phyloP scores from a whole-genome alignment of 2,329 filamentous ascomycete species.

The Trichoderma gracile region DNA sequence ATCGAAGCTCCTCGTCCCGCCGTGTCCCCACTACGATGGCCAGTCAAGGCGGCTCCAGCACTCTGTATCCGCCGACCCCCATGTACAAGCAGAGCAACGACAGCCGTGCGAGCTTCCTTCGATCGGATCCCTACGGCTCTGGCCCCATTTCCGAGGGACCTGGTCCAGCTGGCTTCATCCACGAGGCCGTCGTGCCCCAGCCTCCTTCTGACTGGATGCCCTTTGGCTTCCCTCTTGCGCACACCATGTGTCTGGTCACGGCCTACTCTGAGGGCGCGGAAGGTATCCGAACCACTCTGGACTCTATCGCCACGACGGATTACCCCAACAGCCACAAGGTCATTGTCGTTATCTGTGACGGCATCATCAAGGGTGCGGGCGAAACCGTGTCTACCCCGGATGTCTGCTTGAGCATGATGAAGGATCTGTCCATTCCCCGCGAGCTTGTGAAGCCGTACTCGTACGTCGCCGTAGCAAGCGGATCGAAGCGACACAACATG shows the following conservation, averaged over 20 bases:
- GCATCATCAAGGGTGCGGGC: slow-evolving; percentile 94
- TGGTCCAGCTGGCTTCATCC: slow-evolving; percentile 91
- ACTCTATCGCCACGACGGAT: slow-evolving; percentile 95
- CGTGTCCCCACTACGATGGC: slow-evolving; percentile 87
- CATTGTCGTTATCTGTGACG: slow-evolving; percentile 94
- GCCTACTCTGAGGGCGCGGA: slow-evolving; percentile 95
- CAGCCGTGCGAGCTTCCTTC: slow-evolving; percentile 65
- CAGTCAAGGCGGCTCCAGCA: slow-evolving; percentile 75
- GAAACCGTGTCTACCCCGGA: slow-evolving; percentile 87
- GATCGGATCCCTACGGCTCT: slow-evolving; percentile 56
- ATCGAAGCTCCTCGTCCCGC: slow-evolving; percentile 54
- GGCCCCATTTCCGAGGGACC: slow-evolving; percentile 65
- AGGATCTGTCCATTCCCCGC: slow-evolving; percentile 75
- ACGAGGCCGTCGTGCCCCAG: slow-evolving; percentile 92
- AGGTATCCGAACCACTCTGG: slow-evolving; percentile 87
- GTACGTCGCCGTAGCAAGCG: slow-evolving; percentile 93
- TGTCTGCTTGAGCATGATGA: slow-evolving; percentile 90
- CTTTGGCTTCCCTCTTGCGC: slow-evolving; percentile 91
- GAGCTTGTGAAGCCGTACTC: slow-evolving; percentile 88
- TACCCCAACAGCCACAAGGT: slow-evolving; percentile 99
- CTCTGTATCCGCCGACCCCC: slow-evolving; percentile 64
- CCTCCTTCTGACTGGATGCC: slow-evolving; percentile 97
- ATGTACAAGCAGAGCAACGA: slow-evolving; percentile 70
- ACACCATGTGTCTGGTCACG: slow-evolving; percentile 91
- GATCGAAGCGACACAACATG: slow-evolving; percentile 99